Conservation (phyloP, 1,139 yeast genomes). For the Zygosaccharomyces pseudobailii region DNA sequence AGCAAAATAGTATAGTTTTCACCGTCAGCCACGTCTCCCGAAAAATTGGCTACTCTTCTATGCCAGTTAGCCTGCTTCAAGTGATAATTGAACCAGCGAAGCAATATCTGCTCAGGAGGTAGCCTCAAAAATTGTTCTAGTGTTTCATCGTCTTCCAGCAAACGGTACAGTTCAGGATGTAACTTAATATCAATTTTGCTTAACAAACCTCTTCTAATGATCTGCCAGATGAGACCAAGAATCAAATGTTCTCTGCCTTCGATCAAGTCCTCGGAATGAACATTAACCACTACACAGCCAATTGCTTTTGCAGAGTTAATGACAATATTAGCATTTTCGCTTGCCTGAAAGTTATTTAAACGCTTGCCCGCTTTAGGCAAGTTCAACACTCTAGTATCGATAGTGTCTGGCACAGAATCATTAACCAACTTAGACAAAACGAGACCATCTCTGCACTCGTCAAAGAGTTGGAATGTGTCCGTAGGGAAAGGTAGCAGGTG, state of each 20-base stretch:
- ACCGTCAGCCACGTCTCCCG: slow-evolving; percentile 87
- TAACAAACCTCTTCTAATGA: slow-evolving; percentile 90
- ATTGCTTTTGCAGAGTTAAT: slow-evolving; percentile 98
- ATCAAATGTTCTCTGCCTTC: slow-evolving; percentile 96
- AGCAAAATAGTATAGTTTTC: slow-evolving; percentile 88
- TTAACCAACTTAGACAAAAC: slow-evolving; percentile 89
- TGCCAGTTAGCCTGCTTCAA: slow-evolving; percentile 89
- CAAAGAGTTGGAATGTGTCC: slow-evolving; percentile 91
- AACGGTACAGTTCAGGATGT: slow-evolving; percentile 94
- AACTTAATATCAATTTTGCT: slow-evolving; percentile 91
- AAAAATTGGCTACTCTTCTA: slow-evolving; percentile 80
- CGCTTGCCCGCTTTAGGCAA: slow-evolving; percentile 74
- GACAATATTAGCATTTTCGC: slow-evolving; percentile 95
- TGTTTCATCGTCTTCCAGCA: slow-evolving; percentile 94
- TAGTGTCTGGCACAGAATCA: slow-evolving; percentile 97
- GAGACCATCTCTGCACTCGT: slow-evolving; percentile 94
- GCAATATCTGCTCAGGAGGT: slow-evolving; percentile 94
- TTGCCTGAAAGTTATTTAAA: slow-evolving; percentile 92
- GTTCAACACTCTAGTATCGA: slow-evolving; percentile 95
- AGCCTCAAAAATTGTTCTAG: slow-evolving; percentile 91
- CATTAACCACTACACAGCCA: slow-evolving; percentile 97
- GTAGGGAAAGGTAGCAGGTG: slow-evolving; percentile 85
- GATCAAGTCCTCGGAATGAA: slow-evolving; percentile 93
- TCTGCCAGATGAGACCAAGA: slow-evolving; percentile 96
- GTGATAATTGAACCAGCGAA: slow-evolving; percentile 97